Evolutionary conservation across 2,329 filamentous ascomycete species (phyloP).

Genomic region (Sarocladium brachiariae): DNA sequence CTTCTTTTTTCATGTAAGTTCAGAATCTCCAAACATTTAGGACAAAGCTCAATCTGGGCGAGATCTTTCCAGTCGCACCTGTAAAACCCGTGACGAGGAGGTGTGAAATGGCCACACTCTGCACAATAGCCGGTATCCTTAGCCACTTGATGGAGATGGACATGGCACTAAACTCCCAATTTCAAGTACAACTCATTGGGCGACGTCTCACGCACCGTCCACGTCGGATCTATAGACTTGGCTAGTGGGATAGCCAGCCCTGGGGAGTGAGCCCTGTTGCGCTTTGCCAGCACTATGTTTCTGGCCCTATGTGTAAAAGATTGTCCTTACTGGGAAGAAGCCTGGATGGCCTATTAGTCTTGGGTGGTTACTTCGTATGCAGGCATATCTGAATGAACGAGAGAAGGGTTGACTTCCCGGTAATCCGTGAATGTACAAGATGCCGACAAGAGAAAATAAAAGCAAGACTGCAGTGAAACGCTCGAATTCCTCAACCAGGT

Average conservation of each 20-base stretch:
- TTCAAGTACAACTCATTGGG: conserved; percentile 30
- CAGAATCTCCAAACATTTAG: conserved; percentile 7
- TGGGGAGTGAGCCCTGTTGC: too few species aligned
- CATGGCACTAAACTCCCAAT: conserved; percentile 31
- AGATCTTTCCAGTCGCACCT: conserved; percentile 3
- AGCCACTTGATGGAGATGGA: conserved; percentile 39
- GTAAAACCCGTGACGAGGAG: conserved; percentile 26
- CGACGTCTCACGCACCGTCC: conserved; percentile 34
- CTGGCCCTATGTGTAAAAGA: too few species aligned
- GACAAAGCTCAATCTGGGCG: neutral
- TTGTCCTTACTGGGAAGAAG: conserved; percentile 24
- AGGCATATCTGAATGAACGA: too few species aligned
- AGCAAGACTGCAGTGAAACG: too few species aligned
- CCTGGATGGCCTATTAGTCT: conserved; percentile 27
- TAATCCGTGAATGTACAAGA: too few species aligned
- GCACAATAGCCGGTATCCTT: conserved; percentile 32
- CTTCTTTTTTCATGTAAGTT: too few species aligned
- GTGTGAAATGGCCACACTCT: conserved; percentile 30
- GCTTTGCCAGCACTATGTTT: conserved; percentile 20
- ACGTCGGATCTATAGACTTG: conserved; percentile 30
- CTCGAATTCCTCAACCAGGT: too few species aligned
- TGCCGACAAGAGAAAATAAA: too few species aligned
- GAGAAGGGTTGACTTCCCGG: too few species aligned
- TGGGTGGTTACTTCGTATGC: too few species aligned
- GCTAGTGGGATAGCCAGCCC: too few species aligned